A percentile compares a stretch with the other conserved stretches of the same genome.
Conservation (phyloP, 495 filamentous ascomycete species). For the Amniculicola lignicola region DNA sequence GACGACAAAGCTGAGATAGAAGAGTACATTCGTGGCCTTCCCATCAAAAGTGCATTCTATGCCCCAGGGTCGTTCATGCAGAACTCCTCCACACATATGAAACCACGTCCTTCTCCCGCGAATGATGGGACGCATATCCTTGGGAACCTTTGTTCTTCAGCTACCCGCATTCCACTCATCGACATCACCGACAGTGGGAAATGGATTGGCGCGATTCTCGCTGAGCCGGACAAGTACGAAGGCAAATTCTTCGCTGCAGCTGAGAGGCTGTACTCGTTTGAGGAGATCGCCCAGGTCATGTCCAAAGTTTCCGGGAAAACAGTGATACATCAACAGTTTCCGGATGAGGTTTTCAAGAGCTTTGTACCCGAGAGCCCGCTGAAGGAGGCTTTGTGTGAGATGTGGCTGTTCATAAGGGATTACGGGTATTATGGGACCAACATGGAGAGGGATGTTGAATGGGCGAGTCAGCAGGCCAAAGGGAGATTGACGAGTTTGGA, state of each 20-base stretch:
- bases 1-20: slow-evolving; percentile 60
- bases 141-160: slow-evolving; percentile 43
- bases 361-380: slow-evolving; percentile 44
- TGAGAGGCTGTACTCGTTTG: slow-evolving; percentile 42
- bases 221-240: slow-evolving; percentile 41
- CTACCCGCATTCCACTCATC: slow-evolving; percentile 52
- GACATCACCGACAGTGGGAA: slow-evolving; percentile 55
- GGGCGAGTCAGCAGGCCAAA: slow-evolving; percentile 5
- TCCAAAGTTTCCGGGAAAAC: slow-evolving; percentile 42
- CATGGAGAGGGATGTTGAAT: slow-evolving; percentile 18
- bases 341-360: slow-evolving; percentile 48
- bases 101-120: slow-evolving; percentile 21
- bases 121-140: slow-evolving; percentile 43
- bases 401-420: slow-evolving; percentile 40
- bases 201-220: slow-evolving; percentile 53
- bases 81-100: slow-evolving; percentile 41
- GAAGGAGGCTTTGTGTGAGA: slow-evolving; percentile 55
- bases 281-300: slow-evolving; percentile 49
- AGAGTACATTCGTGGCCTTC: slow-evolving; percentile 52
- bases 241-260: slow-evolving; percentile 36
- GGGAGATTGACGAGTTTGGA: slow-evolving; percentile 13
- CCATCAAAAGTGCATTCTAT: slow-evolving; percentile 53
- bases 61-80: slow-evolving; percentile 60
- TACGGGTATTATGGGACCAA: slow-evolving; percentile 26
- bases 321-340: slow-evolving; percentile 45